Conservation (phyloP, 441 rosid species). For the Biscutella auriculata region DNA sequence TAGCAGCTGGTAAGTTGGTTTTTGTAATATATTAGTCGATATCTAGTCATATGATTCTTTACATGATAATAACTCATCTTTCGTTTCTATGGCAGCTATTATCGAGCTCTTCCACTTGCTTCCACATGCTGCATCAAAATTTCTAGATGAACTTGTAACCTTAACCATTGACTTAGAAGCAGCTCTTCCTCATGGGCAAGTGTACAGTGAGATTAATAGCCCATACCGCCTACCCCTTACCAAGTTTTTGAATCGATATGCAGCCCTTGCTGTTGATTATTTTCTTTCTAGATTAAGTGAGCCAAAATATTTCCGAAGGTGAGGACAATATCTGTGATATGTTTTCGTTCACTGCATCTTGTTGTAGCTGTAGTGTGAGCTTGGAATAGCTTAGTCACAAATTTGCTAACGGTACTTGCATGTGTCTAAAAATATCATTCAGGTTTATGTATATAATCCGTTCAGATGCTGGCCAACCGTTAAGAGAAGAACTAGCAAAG, state of each 20-base stretch:
- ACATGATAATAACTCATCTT: conserved; percentile 8
- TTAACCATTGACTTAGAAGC: conserved; percentile 95
- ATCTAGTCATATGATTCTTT: conserved; percentile 4
- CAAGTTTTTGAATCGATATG: conserved; percentile 87
- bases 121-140: conserved; percentile 93
- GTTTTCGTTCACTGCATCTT: conserved; percentile 2
- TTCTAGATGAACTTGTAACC: conserved; percentile 95
- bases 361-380: conserved; percentile 1
- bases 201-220: conserved; percentile 94
- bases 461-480: conserved; percentile 91
- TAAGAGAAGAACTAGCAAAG: conserved; percentile 96
- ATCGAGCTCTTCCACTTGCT: conserved; percentile 99
- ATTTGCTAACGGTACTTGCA: conserved; percentile 5
- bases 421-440: conserved; percentile 19
- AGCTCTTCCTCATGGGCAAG: conserved; percentile 84
- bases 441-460: conserved; percentile 96
- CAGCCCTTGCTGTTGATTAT: conserved; percentile 88
- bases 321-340: conserved; percentile 22
- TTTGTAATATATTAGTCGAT: background rate
- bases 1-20: conserved; percentile 68
- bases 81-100: conserved; percentile 65
- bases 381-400: conserved; percentile 1
- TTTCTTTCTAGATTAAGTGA: conserved; percentile 89
- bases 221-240: conserved; percentile 98
- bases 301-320: conserved; percentile 95